Evolutionary conservation across 2,329 filamentous ascomycete genomes (phyloP).

Genomic region (Trichoderma polysporum): DNA sequence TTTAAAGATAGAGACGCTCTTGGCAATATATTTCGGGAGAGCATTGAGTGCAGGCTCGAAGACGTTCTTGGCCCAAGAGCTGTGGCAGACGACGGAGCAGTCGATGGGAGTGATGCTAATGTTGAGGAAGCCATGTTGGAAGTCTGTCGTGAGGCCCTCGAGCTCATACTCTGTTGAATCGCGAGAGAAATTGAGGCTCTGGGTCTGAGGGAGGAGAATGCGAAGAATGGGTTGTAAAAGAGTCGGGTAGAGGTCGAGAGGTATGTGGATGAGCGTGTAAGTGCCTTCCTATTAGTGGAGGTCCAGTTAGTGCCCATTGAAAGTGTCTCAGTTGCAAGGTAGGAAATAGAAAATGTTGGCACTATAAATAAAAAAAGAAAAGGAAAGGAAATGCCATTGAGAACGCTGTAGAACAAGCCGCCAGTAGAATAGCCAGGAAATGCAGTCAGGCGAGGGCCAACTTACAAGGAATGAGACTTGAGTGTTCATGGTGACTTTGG

Average conservation of each 20-base stretch:
- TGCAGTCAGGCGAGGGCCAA: conserved; percentile 20
- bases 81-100: conserved; percentile 87
- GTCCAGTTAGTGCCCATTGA: background rate
- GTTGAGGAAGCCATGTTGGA: conserved; percentile 80
- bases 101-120: conserved; percentile 90
- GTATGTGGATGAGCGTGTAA: conserved; percentile 87
- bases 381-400: too few species aligned
- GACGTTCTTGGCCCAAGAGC: conserved; percentile 68
- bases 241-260: conserved; percentile 70
- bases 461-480: conserved; percentile 59
- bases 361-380: background rate
- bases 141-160: conserved; percentile 50
- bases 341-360: background rate
- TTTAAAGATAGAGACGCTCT: conserved; percentile 68
- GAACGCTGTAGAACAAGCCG: background rate
- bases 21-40: conserved; percentile 55
- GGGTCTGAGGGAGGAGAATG: conserved; percentile 69
- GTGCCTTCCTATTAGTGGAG: conserved; percentile 69
- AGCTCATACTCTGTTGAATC: conserved; percentile 40
- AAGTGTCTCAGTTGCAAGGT: background rate
- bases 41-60: conserved; percentile 70
- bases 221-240: conserved; percentile 87
- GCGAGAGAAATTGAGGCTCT: conserved; percentile 39
- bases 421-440: background rate
- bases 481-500: conserved; percentile 50